A percentile compares a stretch with the other conserved stretches of the same genome.
phyloP scores from a whole-genome alignment of 176 grass and related monocot species.

The Echinochloa phyllopogon region DNA sequence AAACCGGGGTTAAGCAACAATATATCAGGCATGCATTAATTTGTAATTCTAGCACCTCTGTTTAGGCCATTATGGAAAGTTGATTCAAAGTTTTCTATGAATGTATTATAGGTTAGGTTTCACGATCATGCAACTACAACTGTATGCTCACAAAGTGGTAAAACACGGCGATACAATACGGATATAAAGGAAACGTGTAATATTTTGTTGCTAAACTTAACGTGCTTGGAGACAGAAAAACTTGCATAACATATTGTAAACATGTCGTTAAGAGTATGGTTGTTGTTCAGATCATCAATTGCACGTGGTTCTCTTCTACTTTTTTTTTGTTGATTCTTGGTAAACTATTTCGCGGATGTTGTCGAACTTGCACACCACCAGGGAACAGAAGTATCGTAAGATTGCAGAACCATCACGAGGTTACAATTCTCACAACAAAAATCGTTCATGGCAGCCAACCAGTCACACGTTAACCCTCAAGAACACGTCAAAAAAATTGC shows the following conservation, averaged over 20 bases:
- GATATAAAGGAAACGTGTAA: not conserved
- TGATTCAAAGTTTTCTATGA: constrained; percentile 4
- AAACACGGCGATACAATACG: not conserved
- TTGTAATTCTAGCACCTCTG: not conserved
- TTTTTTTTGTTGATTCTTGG: too few species aligned
- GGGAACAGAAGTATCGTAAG: too few species aligned
- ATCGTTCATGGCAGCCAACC: too few species aligned
- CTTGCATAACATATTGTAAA: not conserved
- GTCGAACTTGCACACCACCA: too few species aligned
- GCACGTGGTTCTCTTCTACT: not conserved
- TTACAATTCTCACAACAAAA: too few species aligned
- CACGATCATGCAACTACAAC: not conserved
- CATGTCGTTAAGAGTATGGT: not conserved
- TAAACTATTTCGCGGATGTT: too few species aligned
- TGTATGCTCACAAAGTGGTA: not conserved
- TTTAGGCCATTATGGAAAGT: not conserved
- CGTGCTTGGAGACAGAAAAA: not conserved
- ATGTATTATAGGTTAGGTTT: constrained; percentile 1
- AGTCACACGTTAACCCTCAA: too few species aligned
- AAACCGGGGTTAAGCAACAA: constrained; percentile 23
- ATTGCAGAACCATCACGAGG: too few species aligned
- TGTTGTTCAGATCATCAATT: not conserved
- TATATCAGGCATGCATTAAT: not conserved
- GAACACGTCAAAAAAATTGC: too few species aligned
- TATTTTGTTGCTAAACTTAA: not conserved